Percentiles rank a stretch among this genome's conserved stretches.
Conservation (phyloP, 306 rosid species). For the Alnus glutinosa region DNA sequence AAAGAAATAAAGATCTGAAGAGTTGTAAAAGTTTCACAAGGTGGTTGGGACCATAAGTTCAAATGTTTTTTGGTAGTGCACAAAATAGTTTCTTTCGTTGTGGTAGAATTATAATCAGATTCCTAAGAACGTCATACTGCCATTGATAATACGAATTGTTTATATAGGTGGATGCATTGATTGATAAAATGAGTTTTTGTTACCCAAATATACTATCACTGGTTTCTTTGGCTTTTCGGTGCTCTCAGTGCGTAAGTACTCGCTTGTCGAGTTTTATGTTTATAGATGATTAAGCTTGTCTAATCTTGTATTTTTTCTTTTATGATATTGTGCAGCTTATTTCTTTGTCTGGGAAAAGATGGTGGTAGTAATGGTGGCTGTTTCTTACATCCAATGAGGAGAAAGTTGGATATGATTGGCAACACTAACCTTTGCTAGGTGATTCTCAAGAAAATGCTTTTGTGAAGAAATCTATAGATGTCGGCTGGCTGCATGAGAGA, state of each 20-base stretch:
- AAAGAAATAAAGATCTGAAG: not conserved
- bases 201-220: not conserved
- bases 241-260: not conserved
- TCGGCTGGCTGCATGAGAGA: constrained; percentile 10
- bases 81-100: not conserved
- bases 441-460: constrained; percentile 6
- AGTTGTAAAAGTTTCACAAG: not conserved
- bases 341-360: constrained; percentile 54
- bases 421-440: constrained; percentile 14
- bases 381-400: constrained; percentile 17
- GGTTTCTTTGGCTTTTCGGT: not conserved
- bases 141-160: not conserved
- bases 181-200: not conserved
- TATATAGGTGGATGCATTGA: not conserved
- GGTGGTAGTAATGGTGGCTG: constrained; percentile 30
- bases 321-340: constrained; percentile 49
- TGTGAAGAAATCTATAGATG: not conserved
- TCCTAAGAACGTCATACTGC: not conserved
- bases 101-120: not conserved
- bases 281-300: constrained; percentile 2
- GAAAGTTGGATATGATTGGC: constrained; percentile 20
- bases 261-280: not conserved
- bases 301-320: constrained; percentile 13
- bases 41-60: not conserved
- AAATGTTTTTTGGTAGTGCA: not conserved